These are phyloP conservation scores for Ceratobasidium sp. DNA, from an alignment of 1,284 basidiomycete genomes.

Conservation along the genomic window DNA sequence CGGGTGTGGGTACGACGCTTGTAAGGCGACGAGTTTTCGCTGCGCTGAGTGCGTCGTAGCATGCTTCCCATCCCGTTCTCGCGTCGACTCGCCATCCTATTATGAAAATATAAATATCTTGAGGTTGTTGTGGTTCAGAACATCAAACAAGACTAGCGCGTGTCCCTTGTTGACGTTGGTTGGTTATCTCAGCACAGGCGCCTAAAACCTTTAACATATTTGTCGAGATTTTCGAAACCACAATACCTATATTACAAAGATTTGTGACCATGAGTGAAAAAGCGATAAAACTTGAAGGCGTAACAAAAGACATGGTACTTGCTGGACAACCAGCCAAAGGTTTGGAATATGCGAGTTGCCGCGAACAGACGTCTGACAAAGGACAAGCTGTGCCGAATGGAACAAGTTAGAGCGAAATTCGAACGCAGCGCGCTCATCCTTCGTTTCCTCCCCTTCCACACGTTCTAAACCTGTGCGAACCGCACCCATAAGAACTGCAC, in stretches of 20 bases:
- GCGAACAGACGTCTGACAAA: neutral
- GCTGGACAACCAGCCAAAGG: neutral
- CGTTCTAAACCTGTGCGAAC: no score
- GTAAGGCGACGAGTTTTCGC: conserved; percentile 29
- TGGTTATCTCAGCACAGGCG: neutral
- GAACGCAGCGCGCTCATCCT: no score
- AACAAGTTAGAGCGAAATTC: neutral
- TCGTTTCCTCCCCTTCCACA: no score
- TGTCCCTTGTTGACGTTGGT: conserved; percentile 1
- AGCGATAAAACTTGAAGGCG: neutral
- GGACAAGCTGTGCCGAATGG: neutral
- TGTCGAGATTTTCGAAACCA: neutral
- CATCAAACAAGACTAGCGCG: conserved; percentile 8
- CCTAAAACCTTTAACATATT: neutral
- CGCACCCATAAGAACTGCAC: no score
- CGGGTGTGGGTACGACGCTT: conserved; percentile 8
- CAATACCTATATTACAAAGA: neutral
- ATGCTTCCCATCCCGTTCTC: conserved; percentile 30
- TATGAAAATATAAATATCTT: conserved; percentile 28
- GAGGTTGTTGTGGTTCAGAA: conserved; percentile 14
- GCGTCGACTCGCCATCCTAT: conserved; percentile 32
- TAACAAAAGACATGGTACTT: neutral
- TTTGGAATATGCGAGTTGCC: neutral
- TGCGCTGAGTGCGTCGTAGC: conserved; percentile 23
- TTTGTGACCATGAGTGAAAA: neutral